Evolutionary conservation across 495 filamentous ascomycete species (phyloP), one percentile per base, ranked within the genome.

Genomic region (Mytilinidion resinicola): DNA sequence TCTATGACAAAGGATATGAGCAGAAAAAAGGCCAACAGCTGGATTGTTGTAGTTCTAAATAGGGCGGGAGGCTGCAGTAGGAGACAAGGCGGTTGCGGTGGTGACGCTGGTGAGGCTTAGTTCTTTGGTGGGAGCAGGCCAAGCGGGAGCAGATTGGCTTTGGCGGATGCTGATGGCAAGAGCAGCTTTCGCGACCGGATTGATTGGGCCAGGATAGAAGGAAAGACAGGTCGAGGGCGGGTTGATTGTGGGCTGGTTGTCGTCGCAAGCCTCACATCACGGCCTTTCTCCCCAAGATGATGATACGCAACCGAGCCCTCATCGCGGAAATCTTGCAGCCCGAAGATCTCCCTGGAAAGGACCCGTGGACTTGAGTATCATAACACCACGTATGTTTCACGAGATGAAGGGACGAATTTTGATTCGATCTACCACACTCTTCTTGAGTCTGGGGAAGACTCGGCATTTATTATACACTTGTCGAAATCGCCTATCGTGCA

Each of bases 41-140:
- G 59, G 55, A 53, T 55, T 49, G 44, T 51, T 41, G 47, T 20
- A 1, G 50, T 39, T 20, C 33, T 55, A 38, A 61, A 59, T 49
- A 51, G 58, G 51, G 42, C 42, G 58, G 58, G 54, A 65, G 54
- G 59, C 55, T 59, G 63, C 39, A 58, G 63, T 25, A 41, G 20
- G 42, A 53, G 59, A 44, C 56, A 42, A 55, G 56, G 60, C 58
- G 59, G 55, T 25, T 19, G 55, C 52, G 63, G 44, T 11, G 52
- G 46, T 57, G 25, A 30, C 25, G 6, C 25, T 30, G 46, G 53
- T 37, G 46, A 49, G 46, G 46, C 17, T 49, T 25, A 30, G 46
- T 9, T 30, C 21, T 49, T 19, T 49, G 12, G 25, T 30, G 25
- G 25, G 25, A 30, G 25, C 25, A 30, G 46, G 46, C 46, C 20